These are phyloP conservation scores for Hanseniaspora guilliermondii DNA, from an alignment of 805 yeast species.

Conservation along the genomic window DNA sequence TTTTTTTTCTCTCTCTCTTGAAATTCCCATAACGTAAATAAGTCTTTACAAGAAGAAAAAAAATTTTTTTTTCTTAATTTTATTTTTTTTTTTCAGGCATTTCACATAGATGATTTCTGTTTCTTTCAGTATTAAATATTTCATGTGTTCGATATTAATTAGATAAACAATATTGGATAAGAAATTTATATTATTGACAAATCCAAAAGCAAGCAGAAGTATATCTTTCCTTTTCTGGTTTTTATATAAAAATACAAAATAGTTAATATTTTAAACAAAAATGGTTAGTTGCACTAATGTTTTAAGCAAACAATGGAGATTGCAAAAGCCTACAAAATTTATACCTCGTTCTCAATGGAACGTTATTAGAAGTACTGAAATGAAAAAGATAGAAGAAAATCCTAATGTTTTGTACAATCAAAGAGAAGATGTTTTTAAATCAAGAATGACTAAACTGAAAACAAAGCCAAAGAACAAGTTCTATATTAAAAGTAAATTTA, in stretches of 20 bases:
- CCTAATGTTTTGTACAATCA: not conserved
- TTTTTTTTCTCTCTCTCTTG: no score
- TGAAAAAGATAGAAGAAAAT: not conserved
- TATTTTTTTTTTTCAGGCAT: not conserved
- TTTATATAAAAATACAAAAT: no score
- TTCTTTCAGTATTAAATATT: no score
- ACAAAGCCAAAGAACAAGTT: not conserved
- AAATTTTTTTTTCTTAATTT: no score
- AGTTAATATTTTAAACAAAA: not conserved
- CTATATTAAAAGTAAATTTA: not conserved
- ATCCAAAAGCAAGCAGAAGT: no score
- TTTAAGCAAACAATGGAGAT: conserved; percentile 14
- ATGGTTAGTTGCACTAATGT: conserved; percentile 14
- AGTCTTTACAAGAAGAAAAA: no score
- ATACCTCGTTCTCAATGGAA: conserved; percentile 15
- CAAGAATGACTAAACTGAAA: not conserved
- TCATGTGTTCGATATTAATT: no score
- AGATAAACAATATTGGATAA: no score
- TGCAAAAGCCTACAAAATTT: not conserved
- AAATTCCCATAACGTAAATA: no score
- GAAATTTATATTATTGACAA: no score
- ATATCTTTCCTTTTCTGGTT: no score
- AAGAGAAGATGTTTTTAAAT: not conserved
- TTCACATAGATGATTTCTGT: no score
- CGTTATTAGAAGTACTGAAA: conserved; percentile 17